Conservation (phyloP, 768 basidiomycete genomes). For the Termitomyces sp. region DNA sequence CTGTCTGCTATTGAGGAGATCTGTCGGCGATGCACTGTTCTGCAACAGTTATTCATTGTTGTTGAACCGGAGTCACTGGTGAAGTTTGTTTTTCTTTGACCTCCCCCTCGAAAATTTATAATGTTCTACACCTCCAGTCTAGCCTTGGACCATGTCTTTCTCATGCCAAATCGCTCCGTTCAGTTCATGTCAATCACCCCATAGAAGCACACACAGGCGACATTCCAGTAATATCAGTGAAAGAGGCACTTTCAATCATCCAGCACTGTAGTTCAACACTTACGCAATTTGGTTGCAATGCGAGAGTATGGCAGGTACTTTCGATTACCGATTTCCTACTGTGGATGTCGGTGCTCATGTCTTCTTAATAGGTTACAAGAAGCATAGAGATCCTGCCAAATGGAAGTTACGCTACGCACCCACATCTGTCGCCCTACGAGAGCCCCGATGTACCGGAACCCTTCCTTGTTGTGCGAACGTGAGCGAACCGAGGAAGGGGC, state of each 20-base stretch:
- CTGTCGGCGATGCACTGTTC: constrained; percentile 43
- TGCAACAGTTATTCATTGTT: constrained; percentile 64
- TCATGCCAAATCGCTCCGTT: constrained; percentile 39
- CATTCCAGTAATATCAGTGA: constrained; percentile 23
- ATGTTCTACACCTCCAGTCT: constrained; percentile 23
- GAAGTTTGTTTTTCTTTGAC: constrained; percentile 1
- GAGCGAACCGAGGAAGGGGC: constrained; percentile 10
- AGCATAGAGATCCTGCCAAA: constrained; percentile 27
- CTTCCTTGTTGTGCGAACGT: constrained; percentile 62
- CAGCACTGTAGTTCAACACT: constrained; percentile 46
- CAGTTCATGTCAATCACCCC: constrained; percentile 58
- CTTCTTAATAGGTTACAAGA: constrained; percentile 37
- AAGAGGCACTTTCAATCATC: constrained; percentile 39
- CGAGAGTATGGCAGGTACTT: constrained; percentile 62
- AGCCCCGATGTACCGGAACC: constrained; percentile 65
- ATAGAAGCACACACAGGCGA: constrained; percentile 21
- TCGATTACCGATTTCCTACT: not conserved
- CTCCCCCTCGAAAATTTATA: not conserved
- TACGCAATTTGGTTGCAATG: constrained; percentile 61
- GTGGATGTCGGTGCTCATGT: not conserved
- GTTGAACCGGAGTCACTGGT: constrained; percentile 44
- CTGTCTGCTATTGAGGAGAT: constrained; percentile 44
- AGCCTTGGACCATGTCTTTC: constrained; percentile 36
- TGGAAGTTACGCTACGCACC: constrained; percentile 31
- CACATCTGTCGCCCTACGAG: constrained; percentile 48